Percentiles rank a stretch among this genome's conserved stretches.
phyloP scores from a whole-genome alignment of 202 grass and related monocot genomes.

The Carex sylvatica region DNA sequence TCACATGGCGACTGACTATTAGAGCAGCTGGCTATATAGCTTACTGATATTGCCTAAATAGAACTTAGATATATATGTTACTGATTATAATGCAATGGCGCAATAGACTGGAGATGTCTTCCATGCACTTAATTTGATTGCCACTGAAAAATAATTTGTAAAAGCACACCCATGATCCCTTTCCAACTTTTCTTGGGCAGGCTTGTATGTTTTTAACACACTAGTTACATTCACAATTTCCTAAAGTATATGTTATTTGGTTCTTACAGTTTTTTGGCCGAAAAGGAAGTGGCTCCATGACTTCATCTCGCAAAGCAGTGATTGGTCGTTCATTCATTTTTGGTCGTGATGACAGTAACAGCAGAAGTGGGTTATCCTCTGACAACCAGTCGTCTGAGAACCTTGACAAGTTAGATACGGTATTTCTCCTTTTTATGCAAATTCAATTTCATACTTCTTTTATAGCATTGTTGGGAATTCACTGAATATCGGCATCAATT shows the following conservation, averaged over 20 bases:
- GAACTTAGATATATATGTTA: background rate
- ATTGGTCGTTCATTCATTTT: slow-evolving; percentile 64
- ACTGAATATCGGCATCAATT: background rate
- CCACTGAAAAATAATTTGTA: background rate
- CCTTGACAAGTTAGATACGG: slow-evolving; percentile 35
- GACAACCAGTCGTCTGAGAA: slow-evolving; percentile 38
- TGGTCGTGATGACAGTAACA: slow-evolving; percentile 80
- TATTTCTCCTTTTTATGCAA: slow-evolving; percentile 25
- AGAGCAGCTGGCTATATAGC: background rate
- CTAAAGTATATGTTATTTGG: slow-evolving; percentile 16
- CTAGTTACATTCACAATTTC: background rate
- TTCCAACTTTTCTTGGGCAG: background rate
- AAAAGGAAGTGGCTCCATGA: slow-evolving; percentile 48
- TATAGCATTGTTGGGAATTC: background rate
- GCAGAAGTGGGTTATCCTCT: slow-evolving; percentile 46
- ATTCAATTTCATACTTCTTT: background rate
- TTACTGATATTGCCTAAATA: background rate
- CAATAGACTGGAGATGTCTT: background rate
- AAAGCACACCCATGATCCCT: background rate
- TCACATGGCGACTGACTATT: background rate
- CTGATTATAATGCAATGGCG: background rate
- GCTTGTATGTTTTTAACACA: background rate
- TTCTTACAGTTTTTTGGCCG: slow-evolving; percentile 72
- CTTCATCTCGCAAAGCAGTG: slow-evolving; percentile 57
- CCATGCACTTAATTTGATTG: background rate